These are phyloP conservation scores for Ascochyta rabiei DNA, from an alignment of 2,329 filamentous ascomycete species.

Conservation along the genomic window DNA sequence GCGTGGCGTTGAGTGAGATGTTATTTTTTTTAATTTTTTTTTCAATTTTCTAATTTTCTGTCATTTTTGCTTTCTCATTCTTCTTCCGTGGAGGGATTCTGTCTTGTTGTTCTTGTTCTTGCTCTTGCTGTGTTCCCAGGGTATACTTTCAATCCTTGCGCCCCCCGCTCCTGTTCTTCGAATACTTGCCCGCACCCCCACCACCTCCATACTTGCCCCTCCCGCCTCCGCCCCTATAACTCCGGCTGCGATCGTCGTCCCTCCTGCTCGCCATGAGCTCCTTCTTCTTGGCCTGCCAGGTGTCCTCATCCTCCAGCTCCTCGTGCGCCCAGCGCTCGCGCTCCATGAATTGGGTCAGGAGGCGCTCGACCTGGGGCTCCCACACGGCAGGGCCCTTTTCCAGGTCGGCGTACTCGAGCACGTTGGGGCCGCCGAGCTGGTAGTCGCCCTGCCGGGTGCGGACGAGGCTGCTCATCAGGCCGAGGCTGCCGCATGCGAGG, in stretches of 20 bases:
- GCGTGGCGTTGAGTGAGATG: neutral
- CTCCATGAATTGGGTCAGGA: constrained; percentile 61
- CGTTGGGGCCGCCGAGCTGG: constrained; percentile 69
- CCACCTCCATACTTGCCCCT: constrained; percentile 15
- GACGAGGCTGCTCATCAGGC: constrained; percentile 82
- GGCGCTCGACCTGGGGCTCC: constrained; percentile 72
- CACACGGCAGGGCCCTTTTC: constrained; percentile 78
- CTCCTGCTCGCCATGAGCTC: constrained; percentile 38
- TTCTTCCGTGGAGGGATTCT: neutral
- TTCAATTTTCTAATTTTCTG: no score
- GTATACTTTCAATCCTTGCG: constrained; percentile 9
- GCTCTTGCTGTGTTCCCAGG: neutral
- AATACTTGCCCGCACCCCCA: constrained; percentile 15
- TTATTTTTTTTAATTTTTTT: no score
- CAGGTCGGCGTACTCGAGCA: constrained; percentile 79
- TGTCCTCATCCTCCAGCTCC: constrained; percentile 38
- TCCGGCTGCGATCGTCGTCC: constrained; percentile 29
- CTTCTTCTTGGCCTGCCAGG: constrained; percentile 51
- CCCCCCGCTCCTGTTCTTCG: constrained; percentile 25
- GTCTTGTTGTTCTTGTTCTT: neutral
- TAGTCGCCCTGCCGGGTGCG: constrained; percentile 85
- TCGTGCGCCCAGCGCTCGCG: constrained; percentile 47
- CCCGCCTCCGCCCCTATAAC: constrained; percentile 26
- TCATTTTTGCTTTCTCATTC: no score
- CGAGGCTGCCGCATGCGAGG: constrained; percentile 78